Evolutionary conservation across 768 basidiomycete species (phyloP).

Genomic region (Termitomyces sp.): DNA sequence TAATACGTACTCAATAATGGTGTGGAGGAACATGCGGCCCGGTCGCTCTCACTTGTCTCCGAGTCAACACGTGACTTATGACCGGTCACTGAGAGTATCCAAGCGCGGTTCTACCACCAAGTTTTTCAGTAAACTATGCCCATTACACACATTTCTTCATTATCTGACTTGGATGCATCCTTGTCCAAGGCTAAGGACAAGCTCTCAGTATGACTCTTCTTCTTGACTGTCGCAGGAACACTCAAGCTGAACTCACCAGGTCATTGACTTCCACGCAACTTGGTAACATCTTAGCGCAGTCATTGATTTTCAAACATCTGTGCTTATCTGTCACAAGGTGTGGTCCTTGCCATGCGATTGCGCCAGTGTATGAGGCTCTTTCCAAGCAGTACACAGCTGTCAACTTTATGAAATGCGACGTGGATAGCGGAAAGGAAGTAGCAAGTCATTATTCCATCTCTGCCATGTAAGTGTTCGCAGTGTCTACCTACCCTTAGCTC

Average conservation of each 20-base stretch:
- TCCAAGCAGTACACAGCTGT: constrained; percentile 63
- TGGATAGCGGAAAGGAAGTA: constrained; percentile 67
- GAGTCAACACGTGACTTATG: constrained; percentile 23
- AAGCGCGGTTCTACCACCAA: too few relatives aligned
- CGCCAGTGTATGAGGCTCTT: constrained; percentile 66
- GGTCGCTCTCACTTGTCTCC: too few relatives aligned
- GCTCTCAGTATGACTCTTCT: constrained; percentile 42
- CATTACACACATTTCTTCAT: constrained; percentile 56
- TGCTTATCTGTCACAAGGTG: constrained; percentile 48
- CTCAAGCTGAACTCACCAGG: constrained; percentile 30
- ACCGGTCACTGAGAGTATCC: too few relatives aligned
- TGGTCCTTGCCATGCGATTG: constrained; percentile 81
- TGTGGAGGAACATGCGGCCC: constrained; percentile 10
- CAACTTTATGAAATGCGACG: constrained; percentile 82
- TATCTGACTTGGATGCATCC: constrained; percentile 56
- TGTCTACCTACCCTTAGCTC: background rate
- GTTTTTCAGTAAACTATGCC: constrained; percentile 33
- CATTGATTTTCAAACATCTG: background rate
- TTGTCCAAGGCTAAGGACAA: constrained; percentile 57
- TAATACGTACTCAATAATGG: constrained; percentile 22
- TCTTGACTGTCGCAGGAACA: background rate
- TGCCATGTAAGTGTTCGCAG: constrained; percentile 54
- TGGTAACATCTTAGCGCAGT: constrained; percentile 41
- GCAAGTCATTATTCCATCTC: constrained; percentile 55
- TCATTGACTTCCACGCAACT: constrained; percentile 84